phyloP scores from a whole-genome alignment of 2,329 filamentous ascomycete species.

The Chrysosporium queenslandicum region DNA sequence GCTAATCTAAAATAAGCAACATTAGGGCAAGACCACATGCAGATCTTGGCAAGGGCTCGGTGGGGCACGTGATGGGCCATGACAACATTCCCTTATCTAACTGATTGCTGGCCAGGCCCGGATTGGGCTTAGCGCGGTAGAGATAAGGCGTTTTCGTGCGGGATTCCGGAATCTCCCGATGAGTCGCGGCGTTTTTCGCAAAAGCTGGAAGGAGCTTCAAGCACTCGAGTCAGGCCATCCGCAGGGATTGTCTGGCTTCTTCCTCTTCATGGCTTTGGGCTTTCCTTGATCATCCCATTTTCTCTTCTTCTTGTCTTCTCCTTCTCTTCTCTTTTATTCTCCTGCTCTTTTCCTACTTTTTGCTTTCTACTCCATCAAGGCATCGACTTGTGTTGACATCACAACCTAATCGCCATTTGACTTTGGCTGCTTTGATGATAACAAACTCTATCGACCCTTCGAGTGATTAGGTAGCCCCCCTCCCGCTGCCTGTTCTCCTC shows the following conservation, averaged over 20 bases:
- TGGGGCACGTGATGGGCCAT: not conserved
- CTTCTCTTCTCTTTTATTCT: not conserved
- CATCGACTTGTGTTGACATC: not conserved
- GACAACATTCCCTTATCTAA: slow-evolving; percentile 9
- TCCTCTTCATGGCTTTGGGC: no score
- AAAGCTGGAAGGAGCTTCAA: not conserved
- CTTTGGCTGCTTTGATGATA: not conserved
- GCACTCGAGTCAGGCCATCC: not conserved
- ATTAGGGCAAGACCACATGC: not conserved
- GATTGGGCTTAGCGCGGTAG: slow-evolving; percentile 6
- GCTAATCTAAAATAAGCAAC: not conserved
- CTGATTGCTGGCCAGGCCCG: not conserved
- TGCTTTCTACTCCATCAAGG: not conserved
- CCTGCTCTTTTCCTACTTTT: not conserved
- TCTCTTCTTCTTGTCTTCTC: not conserved
- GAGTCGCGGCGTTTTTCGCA: not conserved
- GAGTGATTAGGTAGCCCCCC: not conserved
- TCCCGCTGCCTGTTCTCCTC: not conserved
- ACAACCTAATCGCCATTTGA: not conserved
- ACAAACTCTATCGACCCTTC: not conserved
- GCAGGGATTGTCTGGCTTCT: not conserved
- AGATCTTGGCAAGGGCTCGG: not conserved
- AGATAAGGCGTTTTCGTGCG: slow-evolving; percentile 11
- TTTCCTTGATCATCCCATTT: not conserved
- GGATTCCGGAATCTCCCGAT: slow-evolving; percentile 1